Percentiles rank a stretch among this genome's conserved stretches.
phyloP scores from a whole-genome alignment of 139 green algal genomes.

The Tetradesmus obliquus region DNA sequence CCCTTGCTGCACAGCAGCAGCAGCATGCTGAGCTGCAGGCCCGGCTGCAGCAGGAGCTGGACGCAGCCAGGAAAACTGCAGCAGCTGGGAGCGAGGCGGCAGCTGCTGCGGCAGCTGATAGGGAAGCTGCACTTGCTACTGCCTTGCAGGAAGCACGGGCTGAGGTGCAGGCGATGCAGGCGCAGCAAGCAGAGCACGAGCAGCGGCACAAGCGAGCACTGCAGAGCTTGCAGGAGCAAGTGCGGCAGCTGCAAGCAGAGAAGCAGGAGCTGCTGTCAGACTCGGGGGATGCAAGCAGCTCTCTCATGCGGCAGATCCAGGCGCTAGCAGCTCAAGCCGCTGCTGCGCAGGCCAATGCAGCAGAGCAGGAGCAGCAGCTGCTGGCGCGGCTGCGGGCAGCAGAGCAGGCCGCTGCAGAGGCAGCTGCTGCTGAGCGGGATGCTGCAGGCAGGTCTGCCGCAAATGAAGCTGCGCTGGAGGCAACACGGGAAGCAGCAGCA shows the following conservation, averaged over 20 bases:
- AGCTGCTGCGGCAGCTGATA: constrained; percentile 36
- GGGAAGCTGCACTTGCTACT: constrained; percentile 45
- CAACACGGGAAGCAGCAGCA: constrained; percentile 30
- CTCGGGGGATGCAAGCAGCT: constrained; percentile 44
- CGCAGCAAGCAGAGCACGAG: constrained; percentile 32
- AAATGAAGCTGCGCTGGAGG: constrained; percentile 35
- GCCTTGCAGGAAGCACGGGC: constrained; percentile 55
- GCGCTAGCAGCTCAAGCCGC: constrained; percentile 60
- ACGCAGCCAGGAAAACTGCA: constrained; percentile 45
- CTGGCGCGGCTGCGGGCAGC: constrained; percentile 40
- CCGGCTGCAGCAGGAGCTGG: constrained; percentile 50
- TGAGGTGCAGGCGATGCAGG: constrained; percentile 15
- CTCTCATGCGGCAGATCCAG: constrained; percentile 70
- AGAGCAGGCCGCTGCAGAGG: constrained; percentile 41
- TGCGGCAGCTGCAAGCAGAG: constrained; percentile 56
- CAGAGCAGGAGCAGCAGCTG: constrained; percentile 55
- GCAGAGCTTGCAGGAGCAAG: constrained; percentile 50
- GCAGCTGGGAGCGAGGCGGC: constrained; percentile 39
- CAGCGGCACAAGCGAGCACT: constrained; percentile 36
- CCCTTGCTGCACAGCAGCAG: neutral
- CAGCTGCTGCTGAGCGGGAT: constrained; percentile 32
- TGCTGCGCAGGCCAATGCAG: constrained; percentile 24
- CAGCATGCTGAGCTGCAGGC: neutral
- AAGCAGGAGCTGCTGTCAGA: constrained; percentile 44
- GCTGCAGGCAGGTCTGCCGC: constrained; percentile 39